Conservation (phyloP, 768 basidiomycete genomes). For the Punctularia strigosozonata region DNA sequence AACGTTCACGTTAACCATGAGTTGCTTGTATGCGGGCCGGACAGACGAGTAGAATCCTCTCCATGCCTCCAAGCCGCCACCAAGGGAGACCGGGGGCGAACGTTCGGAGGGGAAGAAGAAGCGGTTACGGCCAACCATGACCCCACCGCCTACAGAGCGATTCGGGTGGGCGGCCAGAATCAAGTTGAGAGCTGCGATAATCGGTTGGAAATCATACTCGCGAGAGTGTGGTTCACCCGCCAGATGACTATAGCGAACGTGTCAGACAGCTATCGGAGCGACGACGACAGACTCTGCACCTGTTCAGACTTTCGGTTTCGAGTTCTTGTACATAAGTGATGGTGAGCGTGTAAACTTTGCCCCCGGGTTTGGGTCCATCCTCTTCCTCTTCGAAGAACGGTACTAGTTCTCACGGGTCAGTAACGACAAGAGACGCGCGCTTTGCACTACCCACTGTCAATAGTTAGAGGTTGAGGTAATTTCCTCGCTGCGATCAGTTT, state of each 20-base stretch:
- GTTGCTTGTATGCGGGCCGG: constrained; percentile 26
- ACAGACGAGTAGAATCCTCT: constrained; percentile 36
- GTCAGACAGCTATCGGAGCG: constrained; percentile 4
- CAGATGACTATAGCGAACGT: constrained; percentile 25
- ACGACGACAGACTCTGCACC: constrained; percentile 17
- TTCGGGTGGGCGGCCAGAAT: constrained; percentile 32
- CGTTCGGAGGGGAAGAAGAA: constrained; percentile 34
- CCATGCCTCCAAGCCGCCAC: constrained; percentile 48
- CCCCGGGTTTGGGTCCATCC: constrained; percentile 16
- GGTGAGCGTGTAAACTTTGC: constrained; percentile 30
- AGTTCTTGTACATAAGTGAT: constrained; percentile 31
- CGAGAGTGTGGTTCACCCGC: constrained; percentile 29
- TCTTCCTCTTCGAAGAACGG: constrained; percentile 36
- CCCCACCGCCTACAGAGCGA: constrained; percentile 27
- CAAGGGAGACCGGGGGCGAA: constrained; percentile 18
- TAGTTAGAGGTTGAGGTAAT: constrained; percentile 29
- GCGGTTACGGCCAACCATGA: constrained; percentile 39
- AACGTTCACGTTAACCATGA: constrained; percentile 44
- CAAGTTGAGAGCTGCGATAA: constrained; percentile 39
- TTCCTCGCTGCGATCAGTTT: constrained; percentile 30
- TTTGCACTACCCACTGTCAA: too few relatives aligned
- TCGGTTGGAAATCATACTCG: constrained; percentile 32
- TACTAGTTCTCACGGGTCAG: too few relatives aligned
- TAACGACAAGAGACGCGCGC: too few relatives aligned
- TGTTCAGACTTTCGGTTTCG: constrained; percentile 27